These are phyloP conservation scores for Otatea glauca DNA, from an alignment of 176 grass and related monocot genomes.

Conservation along the genomic window DNA sequence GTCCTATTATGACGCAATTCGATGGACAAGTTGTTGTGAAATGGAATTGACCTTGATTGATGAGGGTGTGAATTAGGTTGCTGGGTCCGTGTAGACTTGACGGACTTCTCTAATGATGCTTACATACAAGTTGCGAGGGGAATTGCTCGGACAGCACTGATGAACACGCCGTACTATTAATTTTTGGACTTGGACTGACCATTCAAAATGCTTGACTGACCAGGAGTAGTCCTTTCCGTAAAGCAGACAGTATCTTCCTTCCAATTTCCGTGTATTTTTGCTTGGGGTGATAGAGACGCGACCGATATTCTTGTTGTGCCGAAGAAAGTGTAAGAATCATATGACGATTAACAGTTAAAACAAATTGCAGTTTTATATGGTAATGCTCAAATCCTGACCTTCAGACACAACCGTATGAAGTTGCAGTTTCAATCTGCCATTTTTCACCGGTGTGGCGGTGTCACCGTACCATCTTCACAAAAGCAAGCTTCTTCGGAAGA, in stretches of 20 bases:
- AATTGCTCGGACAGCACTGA: background rate
- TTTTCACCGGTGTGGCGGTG: background rate
- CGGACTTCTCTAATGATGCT: background rate
- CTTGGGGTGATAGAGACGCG: background rate
- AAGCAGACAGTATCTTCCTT: too few species aligned
- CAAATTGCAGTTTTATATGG: background rate
- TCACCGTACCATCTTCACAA: background rate
- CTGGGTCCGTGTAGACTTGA: background rate
- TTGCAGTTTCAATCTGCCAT: background rate
- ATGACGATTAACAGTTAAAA: background rate
- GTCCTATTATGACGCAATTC: background rate
- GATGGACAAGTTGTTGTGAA: background rate
- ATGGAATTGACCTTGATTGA: background rate
- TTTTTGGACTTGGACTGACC: background rate
- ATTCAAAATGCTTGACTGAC: conserved; percentile 42
- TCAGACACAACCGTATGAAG: background rate
- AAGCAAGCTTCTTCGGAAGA: background rate
- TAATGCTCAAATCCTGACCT: background rate
- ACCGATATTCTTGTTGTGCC: too few species aligned
- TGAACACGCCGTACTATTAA: background rate
- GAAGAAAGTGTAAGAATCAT: background rate
- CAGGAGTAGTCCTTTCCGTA: background rate
- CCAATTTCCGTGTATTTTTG: too few species aligned
- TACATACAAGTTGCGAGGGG: background rate
- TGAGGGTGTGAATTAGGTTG: background rate